A percentile compares a stretch with the other conserved stretches of the same genome.
Conservation (phyloP, 176 grass and related monocot genomes). For the Bonia amplexicaulis region DNA sequence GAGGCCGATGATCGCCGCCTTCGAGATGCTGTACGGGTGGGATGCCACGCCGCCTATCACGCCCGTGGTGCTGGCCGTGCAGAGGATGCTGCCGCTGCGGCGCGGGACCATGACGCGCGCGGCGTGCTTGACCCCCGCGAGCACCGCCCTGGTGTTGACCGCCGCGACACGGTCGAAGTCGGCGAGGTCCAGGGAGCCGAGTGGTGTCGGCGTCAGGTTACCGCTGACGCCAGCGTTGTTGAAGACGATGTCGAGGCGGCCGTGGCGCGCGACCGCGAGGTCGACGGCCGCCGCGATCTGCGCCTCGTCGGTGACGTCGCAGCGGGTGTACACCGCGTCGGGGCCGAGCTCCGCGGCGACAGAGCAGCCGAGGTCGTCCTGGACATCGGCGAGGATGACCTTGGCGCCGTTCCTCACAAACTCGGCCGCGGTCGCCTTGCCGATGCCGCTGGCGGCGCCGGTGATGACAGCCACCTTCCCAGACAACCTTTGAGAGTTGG, state of each 20-base stretch:
- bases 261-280: conserved; percentile 1
- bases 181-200: conserved; percentile 41
- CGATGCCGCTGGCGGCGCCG: conserved; percentile 44
- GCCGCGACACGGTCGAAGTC: conserved; percentile 72
- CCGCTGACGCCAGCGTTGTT: conserved; percentile 42
- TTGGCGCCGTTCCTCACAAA: conserved; percentile 30
- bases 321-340: neutral
- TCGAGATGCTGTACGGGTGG: conserved; percentile 7
- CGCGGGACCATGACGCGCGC: conserved; percentile 52
- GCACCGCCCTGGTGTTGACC: conserved; percentile 36
- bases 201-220: neutral
- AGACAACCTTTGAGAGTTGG: neutral
- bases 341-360: conserved; percentile 33
- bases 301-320: conserved; percentile 45
- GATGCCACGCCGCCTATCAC: neutral
- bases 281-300: conserved; percentile 33
- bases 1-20: neutral
- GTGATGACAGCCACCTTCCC: conserved; percentile 44
- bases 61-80: conserved; percentile 48
- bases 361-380: conserved; percentile 34
- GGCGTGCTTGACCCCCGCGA: conserved; percentile 70
- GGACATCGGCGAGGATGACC: conserved; percentile 46
- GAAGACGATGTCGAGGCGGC: conserved; percentile 27
- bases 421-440: conserved; percentile 22
- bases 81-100: conserved; percentile 47